Conservation (phyloP, 441 rosid species). For the Adansonia grandidieri region DNA sequence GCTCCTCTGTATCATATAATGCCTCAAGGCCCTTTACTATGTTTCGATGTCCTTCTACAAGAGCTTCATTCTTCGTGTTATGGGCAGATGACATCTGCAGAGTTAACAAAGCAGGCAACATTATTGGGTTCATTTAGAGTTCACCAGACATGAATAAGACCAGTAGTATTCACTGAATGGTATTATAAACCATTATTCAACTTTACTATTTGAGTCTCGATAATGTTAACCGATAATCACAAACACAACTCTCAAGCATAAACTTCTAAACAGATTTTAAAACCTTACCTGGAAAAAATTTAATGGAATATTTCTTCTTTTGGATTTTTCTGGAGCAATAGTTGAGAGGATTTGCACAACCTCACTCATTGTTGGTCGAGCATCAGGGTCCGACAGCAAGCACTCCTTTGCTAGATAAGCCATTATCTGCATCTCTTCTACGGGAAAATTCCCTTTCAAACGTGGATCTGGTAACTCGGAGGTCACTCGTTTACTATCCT, state of each 20-base stretch:
- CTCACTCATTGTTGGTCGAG: conserved; percentile 94
- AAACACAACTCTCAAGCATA: neutral
- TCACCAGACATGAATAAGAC: neutral
- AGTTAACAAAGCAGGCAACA: neutral
- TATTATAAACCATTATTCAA: neutral
- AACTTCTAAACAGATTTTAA: neutral
- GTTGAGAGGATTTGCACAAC: conserved; percentile 94
- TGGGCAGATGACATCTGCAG: conserved; percentile 45
- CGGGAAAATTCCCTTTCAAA: conserved; percentile 65
- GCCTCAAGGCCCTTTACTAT: conserved; percentile 26
- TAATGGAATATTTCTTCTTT: conserved; percentile 64
- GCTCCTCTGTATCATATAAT: conserved; percentile 34
- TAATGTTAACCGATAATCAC: neutral
- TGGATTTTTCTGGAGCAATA: conserved; percentile 68
- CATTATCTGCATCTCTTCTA: conserved; percentile 86
- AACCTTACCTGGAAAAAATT: conserved; percentile 63
- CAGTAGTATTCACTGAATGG: neutral
- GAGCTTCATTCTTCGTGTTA: conserved; percentile 34
- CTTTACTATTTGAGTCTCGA: neutral
- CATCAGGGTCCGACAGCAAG: conserved; percentile 83
- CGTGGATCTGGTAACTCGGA: conserved; percentile 85
- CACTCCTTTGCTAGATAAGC: conserved; percentile 94
- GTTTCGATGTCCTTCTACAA: conserved; percentile 26
- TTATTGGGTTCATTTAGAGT: neutral
- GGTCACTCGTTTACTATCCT: conserved; percentile 62